Base-by-base conservation (phyloP, 2,329 filamentous ascomycete species). In the Cyphellophora europaea region DNA sequence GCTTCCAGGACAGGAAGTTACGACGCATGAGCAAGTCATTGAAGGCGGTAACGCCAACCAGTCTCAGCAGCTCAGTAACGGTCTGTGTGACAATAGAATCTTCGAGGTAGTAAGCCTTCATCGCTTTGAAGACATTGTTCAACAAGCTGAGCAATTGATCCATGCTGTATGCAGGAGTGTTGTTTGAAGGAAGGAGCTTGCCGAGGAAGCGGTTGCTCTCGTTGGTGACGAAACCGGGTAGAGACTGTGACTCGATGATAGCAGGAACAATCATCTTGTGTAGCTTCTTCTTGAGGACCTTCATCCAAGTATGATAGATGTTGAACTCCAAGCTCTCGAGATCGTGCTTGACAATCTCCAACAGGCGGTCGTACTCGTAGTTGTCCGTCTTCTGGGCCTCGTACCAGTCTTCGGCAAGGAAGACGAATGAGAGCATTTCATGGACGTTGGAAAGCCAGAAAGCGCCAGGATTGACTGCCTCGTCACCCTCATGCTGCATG, bases 271-370 rank as follows among this genome's bases (percentile, higher is more conserved):
- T 93, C 91, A 98, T 98, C 74, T 96, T 96, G 53, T 93, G 86
- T 45, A 98, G 73, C 67, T 93, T 94, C 77, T 95, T 95, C 75
- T 98, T 98, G 54, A 98, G 68, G 38, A 95, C 85, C 72, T 98
- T 98, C 91, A 98, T 98, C 91, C 91, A 98, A 16, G 91, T 98
- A 65, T 98, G 91, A 64, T 98, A 98, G 53, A 98, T 98, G 69
- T 98, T 98, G 71, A 98, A 98, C 65, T 98, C 91, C 45, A 98
- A 71, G 62, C 85, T 94, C 67, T 98, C 91, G 33, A 98, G 70
- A 58, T 98, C 91, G 58, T 98, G 91, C 72, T 98, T 98, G 57
- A 98, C 91, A 58, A 98, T 96, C 62, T 98, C 91, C 52, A 98
- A 68, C 35, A 98, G 73, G 45, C 91, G 82, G 62, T 98, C 91